These are phyloP conservation scores for Mortierella alpina DNA, from an alignment of 192 early-diverging fungal species.

Conservation along the genomic window DNA sequence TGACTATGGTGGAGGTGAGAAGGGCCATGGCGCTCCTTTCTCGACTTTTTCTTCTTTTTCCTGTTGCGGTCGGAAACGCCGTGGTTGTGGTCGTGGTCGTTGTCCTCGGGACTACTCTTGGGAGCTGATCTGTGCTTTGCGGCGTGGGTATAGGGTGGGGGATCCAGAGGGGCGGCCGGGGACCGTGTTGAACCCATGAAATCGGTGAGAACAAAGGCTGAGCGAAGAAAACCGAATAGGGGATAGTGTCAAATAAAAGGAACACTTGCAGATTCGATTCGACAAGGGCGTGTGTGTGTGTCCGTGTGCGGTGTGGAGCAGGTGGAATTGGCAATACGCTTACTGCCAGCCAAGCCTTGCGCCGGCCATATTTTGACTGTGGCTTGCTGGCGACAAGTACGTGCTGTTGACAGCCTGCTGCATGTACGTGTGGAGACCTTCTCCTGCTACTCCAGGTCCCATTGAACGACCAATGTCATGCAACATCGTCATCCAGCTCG, in stretches of 20 bases:
- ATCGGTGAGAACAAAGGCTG: background rate
- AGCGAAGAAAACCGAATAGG: background rate
- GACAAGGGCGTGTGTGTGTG: too few species aligned
- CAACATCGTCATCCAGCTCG: background rate
- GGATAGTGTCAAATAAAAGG: background rate
- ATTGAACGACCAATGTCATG: conserved; percentile 12
- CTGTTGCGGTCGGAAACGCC: background rate
- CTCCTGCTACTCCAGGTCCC: background rate
- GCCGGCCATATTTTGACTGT: too few species aligned
- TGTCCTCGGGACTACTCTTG: conserved; percentile 14
- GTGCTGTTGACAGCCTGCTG: too few species aligned
- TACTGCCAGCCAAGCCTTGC: too few species aligned
- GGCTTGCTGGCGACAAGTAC: too few species aligned
- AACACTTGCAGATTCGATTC: background rate
- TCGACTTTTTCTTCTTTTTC: conserved; percentile 39
- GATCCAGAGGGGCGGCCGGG: conserved; percentile 31
- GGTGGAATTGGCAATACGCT: too few species aligned
- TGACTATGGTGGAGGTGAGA: background rate
- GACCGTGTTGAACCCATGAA: conserved; percentile 43
- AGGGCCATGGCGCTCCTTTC: conserved; percentile 30
- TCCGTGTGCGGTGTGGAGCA: too few species aligned
- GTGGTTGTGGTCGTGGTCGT: background rate
- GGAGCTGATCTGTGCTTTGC: conserved; percentile 30
- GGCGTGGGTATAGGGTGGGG: conserved; percentile 18
- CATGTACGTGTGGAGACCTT: too few species aligned